These are phyloP conservation scores for Pseudozyma thailandica DNA, from an alignment of 1,284 basidiomycete species.

Conservation along the genomic window DNA sequence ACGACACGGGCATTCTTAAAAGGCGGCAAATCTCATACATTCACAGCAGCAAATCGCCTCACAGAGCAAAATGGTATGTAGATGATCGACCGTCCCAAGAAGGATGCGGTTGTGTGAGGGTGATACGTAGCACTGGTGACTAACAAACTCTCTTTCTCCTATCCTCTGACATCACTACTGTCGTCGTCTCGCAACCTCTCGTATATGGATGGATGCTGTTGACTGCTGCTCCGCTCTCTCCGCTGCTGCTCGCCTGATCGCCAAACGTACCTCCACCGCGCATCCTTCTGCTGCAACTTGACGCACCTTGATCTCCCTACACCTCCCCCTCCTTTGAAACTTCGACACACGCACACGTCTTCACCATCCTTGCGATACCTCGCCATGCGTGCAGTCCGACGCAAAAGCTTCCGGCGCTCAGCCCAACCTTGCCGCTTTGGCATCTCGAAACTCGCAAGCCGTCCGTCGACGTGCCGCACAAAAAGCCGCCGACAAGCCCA, in stretches of 20 bases:
- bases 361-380: not conserved
- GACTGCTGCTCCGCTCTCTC: not conserved
- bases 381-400: too few species aligned
- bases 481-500: constrained; percentile 78
- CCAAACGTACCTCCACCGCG: too few species aligned
- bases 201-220: not conserved
- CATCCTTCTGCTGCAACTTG: too few species aligned
- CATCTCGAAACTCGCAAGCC: constrained; percentile 48
- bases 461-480: constrained; percentile 75
- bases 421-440: constrained; percentile 58
- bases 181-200: not conserved
- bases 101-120: constrained; percentile 10
- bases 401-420: constrained; percentile 46
- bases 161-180: not conserved
- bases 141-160: not conserved
- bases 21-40: too few species aligned
- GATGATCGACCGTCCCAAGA: not conserved
- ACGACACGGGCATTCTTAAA: too few species aligned
- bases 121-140: not conserved
- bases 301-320: too few species aligned
- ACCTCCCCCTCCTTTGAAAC: too few species aligned
- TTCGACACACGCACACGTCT: not conserved
- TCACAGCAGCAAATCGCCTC: not conserved
- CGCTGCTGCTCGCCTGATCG: not conserved
- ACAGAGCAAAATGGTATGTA: not conserved